These are phyloP conservation scores for Centaurea solstitialis DNA, from an alignment of 129 eudicot genomes.

Conservation along the genomic window DNA sequence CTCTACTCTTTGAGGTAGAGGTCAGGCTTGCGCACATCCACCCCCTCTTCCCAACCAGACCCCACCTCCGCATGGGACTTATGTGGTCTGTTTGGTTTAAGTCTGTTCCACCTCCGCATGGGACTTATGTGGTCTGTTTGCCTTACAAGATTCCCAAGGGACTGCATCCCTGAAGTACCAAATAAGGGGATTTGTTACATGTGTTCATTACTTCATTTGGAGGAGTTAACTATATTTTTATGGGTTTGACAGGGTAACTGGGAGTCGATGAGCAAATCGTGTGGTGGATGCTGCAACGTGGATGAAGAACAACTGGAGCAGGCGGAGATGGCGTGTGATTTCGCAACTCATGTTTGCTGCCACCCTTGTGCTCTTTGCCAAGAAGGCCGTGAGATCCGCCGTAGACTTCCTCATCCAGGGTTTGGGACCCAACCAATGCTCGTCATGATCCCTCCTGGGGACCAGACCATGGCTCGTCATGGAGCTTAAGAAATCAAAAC, in stretches of 20 bases:
- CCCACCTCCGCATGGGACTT: not conserved
- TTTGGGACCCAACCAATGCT: conserved; percentile 57
- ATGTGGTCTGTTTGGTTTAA: not conserved
- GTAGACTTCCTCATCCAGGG: conserved; percentile 92
- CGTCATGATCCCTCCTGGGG: conserved; percentile 83
- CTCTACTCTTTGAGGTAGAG: not conserved
- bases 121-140: not conserved
- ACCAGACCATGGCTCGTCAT: conserved; percentile 77
- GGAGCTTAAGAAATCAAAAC: conserved; percentile 13
- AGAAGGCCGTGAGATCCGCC: conserved; percentile 96
- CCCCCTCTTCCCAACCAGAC: not conserved
- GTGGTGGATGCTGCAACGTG: conserved; percentile 72
- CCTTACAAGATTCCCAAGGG: not conserved
- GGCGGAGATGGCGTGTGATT: conserved; percentile 79
- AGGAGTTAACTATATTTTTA: not conserved
- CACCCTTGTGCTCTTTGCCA: conserved; percentile 95
- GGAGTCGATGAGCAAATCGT: conserved; percentile 70
- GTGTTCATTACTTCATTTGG: not conserved
- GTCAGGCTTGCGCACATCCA: not conserved
- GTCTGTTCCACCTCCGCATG: not conserved
- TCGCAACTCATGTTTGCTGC: conserved; percentile 83
- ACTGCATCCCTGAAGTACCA: not conserved
- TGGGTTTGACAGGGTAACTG: conserved; percentile 69
- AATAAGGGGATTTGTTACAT: not conserved
- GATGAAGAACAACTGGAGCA: conserved; percentile 75